Conservation (phyloP, 345 rosid species). For the Arabidopsis suecica region DNA sequence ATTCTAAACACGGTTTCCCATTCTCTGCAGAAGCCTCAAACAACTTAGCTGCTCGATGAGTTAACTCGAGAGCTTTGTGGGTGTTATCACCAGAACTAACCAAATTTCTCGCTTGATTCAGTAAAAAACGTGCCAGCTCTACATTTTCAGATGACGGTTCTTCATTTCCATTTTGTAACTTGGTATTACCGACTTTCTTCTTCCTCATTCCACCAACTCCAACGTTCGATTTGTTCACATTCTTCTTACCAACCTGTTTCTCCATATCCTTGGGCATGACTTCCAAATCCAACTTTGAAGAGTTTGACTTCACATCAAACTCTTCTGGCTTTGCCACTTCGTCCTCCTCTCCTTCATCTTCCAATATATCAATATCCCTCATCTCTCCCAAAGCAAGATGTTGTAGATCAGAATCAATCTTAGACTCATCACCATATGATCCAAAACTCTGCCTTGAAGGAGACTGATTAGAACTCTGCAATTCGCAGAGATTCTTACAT, state of each 20-base stretch:
- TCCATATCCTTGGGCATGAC: slow-evolving; percentile 35
- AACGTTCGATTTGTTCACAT: slow-evolving; percentile 49
- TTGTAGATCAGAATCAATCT: slow-evolving; percentile 80
- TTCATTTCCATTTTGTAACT: slow-evolving; percentile 57
- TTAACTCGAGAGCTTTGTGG: slow-evolving; percentile 71
- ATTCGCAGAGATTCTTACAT: slow-evolving; percentile 79
- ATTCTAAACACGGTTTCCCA: slow-evolving; percentile 72
- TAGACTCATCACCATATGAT: slow-evolving; percentile 82
- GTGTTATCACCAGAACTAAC: slow-evolving; percentile 74
- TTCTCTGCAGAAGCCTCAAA: slow-evolving; percentile 62
- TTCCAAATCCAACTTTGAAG: slow-evolving; percentile 45
- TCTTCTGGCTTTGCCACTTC: slow-evolving; percentile 56
- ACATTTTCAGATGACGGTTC: slow-evolving; percentile 52
- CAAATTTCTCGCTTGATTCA: slow-evolving; percentile 78
- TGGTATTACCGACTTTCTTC: slow-evolving; percentile 53
- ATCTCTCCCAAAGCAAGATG: slow-evolving; percentile 77
- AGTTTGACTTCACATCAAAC: slow-evolving; percentile 40
- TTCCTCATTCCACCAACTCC: slow-evolving; percentile 50
- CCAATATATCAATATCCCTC: slow-evolving; percentile 59
- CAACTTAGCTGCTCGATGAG: slow-evolving; percentile 72
- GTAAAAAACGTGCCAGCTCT: slow-evolving; percentile 72
- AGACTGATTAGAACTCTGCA: slow-evolving; percentile 88
- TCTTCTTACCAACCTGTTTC: slow-evolving; percentile 52
- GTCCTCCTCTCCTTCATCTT: slow-evolving; percentile 49
- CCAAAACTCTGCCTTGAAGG: slow-evolving; percentile 81